These are phyloP conservation scores for Colletotrichum sp. DNA, from an alignment of 2,329 filamentous ascomycete species.

Conservation along the genomic window DNA sequence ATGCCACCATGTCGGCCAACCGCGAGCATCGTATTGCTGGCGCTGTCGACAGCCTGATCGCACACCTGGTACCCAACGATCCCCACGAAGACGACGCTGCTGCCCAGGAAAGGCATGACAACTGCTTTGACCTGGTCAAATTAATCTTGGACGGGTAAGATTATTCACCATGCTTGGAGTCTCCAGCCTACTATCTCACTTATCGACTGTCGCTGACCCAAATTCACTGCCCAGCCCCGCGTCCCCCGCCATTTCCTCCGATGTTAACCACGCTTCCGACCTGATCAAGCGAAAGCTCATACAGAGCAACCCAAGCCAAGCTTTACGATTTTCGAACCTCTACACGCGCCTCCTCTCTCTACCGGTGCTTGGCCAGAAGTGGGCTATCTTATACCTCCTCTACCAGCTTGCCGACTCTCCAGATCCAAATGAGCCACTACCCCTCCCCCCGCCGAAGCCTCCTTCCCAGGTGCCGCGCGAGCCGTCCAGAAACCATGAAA, in stretches of 20 bases:
- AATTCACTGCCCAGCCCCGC: constrained; percentile 40
- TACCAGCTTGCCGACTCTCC: constrained; percentile 79
- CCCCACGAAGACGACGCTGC: constrained; percentile 70
- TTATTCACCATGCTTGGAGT: neutral
- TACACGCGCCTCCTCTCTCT: constrained; percentile 90
- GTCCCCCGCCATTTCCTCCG: constrained; percentile 64
- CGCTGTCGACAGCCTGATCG: constrained; percentile 80
- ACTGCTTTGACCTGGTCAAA: constrained; percentile 57
- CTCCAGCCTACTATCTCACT: neutral
- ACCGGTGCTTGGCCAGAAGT: constrained; percentile 93
- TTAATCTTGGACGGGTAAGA: constrained; percentile 57
- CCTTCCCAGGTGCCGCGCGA: constrained; percentile 31
- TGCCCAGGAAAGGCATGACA: constrained; percentile 72
- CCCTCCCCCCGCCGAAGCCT: constrained; percentile 47
- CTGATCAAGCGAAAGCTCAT: constrained; percentile 89
- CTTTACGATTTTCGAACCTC: constrained; percentile 85
- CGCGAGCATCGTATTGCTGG: constrained; percentile 71
- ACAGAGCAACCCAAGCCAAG: constrained; percentile 77
- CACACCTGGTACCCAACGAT: constrained; percentile 72
- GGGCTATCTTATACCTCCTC: constrained; percentile 92
- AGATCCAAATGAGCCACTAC: constrained; percentile 56
- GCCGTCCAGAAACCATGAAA: constrained; percentile 39
- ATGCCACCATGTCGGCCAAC: constrained; percentile 31
- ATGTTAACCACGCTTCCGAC: constrained; percentile 91
- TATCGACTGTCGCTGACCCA: neutral